phyloP scores from a whole-genome alignment of 306 rosid genomes.

The Glycine latifolia region DNA sequence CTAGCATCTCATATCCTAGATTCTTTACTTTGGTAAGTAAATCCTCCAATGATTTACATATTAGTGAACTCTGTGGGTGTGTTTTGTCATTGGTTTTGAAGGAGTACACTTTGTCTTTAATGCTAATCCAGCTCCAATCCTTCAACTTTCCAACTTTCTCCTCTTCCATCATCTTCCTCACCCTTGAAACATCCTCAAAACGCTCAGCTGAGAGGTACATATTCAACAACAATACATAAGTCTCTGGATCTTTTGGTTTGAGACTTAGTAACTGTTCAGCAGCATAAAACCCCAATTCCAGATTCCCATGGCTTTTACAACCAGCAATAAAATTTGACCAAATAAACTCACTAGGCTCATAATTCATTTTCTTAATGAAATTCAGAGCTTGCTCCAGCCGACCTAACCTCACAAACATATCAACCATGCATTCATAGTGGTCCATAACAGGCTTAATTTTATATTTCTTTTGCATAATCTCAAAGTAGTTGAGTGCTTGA shows the following conservation, averaged over 20 bases:
- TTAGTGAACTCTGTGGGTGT: slow-evolving; percentile 47
- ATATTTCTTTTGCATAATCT: slow-evolving; percentile 78
- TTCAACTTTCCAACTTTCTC: slow-evolving; percentile 64
- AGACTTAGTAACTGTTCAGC: slow-evolving; percentile 81
- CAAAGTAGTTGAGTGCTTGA: slow-evolving; percentile 76
- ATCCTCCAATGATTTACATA: slow-evolving; percentile 60
- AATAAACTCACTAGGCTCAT: slow-evolving; percentile 73
- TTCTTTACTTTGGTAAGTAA: slow-evolving; percentile 63
- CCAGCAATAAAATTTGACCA: slow-evolving; percentile 81
- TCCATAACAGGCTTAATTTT: slow-evolving; percentile 88
- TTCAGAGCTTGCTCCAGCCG: slow-evolving; percentile 73
- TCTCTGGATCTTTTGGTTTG: slow-evolving; percentile 68
- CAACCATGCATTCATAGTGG: slow-evolving; percentile 79
- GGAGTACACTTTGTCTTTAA: slow-evolving; percentile 71
- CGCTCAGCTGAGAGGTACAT: slow-evolving; percentile 69
- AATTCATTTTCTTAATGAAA: slow-evolving; percentile 68
- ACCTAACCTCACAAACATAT: slow-evolving; percentile 78
- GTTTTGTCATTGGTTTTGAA: slow-evolving; percentile 72
- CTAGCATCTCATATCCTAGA: slow-evolving; percentile 66
- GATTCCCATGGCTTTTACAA: slow-evolving; percentile 73
- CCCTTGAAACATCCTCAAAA: slow-evolving; percentile 71
- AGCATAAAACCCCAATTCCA: slow-evolving; percentile 70
- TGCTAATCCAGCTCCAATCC: slow-evolving; percentile 95
- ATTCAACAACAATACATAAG: slow-evolving; percentile 65
- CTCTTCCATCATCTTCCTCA: slow-evolving; percentile 78